These are phyloP conservation scores for Paramecium pentaurelia DNA, from an alignment of 73 alveolate genomes.

Conservation along the genomic window DNA sequence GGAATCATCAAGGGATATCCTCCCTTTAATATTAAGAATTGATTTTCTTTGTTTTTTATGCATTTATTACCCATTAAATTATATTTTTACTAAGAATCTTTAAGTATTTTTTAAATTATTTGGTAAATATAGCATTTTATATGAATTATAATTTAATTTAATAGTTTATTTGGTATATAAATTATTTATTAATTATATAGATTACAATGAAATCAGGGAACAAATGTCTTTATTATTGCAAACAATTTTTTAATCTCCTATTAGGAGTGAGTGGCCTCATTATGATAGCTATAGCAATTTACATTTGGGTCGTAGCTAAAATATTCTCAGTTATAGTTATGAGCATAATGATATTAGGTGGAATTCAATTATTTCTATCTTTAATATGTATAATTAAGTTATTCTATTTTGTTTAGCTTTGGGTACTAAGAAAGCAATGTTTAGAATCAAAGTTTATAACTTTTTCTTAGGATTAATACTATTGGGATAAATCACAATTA, in stretches of 20 bases:
- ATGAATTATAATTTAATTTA: background rate
- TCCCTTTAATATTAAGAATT: background rate
- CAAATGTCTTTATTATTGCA: background rate
- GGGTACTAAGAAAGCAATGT: background rate
- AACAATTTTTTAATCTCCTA: background rate
- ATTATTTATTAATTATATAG: background rate
- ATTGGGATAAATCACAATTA: background rate
- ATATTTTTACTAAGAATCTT: background rate
- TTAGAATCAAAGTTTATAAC: background rate
- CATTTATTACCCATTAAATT: background rate
- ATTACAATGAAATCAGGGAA: slow-evolving; percentile 20
- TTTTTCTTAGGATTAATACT: background rate
- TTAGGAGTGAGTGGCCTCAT: background rate
- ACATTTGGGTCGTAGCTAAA: slow-evolving; percentile 15
- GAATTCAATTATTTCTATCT: background rate
- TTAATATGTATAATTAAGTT: background rate
- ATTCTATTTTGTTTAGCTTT: background rate
- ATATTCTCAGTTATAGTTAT: background rate
- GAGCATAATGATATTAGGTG: background rate
- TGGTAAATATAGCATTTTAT: background rate
- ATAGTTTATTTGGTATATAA: background rate
- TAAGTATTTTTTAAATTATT: background rate
- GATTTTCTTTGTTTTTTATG: background rate
- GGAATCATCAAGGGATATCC: background rate
- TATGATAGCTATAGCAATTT: background rate